Base-by-base conservation (phyloP, 2,329 filamentous ascomycete genomes). In the Bimuria novae-zelandiae region DNA sequence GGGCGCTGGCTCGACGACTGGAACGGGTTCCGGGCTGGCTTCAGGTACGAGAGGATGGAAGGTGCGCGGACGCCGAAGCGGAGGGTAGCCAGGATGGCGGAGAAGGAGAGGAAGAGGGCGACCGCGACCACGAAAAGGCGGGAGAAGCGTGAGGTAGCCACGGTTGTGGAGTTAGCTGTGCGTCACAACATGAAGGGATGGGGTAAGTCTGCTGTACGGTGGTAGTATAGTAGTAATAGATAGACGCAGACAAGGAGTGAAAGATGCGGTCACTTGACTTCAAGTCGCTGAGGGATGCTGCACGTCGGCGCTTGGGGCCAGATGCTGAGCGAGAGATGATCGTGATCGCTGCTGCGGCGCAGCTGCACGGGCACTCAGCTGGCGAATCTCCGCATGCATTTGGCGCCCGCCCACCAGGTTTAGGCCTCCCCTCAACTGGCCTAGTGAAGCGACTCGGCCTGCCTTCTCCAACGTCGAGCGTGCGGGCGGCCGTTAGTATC, bases 81-180 rank as follows among this genome's bases (percentile, higher is more conserved):
- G 73, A 82, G 78, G 69, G 82, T 78, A 79, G 88, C 87, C 87
- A 90, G 84, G 69, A 83, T 88, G 82, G 82, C 77, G 76, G 78
- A 67, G 49, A 80, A 74, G 57, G 75, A 73, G 67, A 84, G 67
- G 72, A 89, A 80, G 67, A 88, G 72, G 62, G 85, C 59, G 64
- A 86, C 68, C 64, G 79, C 72, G 61, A 84, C 73, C 66, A 84
- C 59, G 55, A 82, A 68, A 69, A 80, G 70, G 64, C 66, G 68
- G 51, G 51, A 56, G 52, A 54, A 56, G 59, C 68, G 70, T 72
- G 66, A 67, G 67, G 57, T 56, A 67, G 71, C 71, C 71, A 74
- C 56, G 57, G 55, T 72, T 59, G 48, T 49, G 41, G 47, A 44
- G 44, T 46, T 33, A 42, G 36, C 40, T 23, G 39, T 14, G 43